Conservation (phyloP, 2,329 filamentous ascomycete genomes). For the Xylaria sp. region DNA sequence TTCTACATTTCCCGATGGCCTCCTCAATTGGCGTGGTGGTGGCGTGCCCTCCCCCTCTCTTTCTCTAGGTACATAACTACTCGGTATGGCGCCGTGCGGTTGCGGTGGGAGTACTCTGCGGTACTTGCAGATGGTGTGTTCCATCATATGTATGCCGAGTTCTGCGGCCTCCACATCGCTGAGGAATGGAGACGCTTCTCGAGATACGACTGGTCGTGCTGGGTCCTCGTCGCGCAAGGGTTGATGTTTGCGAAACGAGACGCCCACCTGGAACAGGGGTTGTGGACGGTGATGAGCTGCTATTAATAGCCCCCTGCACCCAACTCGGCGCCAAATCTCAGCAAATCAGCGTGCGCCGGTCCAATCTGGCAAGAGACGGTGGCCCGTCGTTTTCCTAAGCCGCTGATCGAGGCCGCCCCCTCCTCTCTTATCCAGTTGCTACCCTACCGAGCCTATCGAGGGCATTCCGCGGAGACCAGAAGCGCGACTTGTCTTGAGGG, state of each 20-base stretch:
- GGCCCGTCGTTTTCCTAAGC: constrained; percentile 24
- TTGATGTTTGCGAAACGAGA: constrained; percentile 42
- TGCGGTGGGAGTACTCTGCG: constrained; percentile 13
- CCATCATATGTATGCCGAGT: constrained; percentile 32
- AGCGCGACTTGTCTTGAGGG: constrained; percentile 23
- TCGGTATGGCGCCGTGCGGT: neutral
- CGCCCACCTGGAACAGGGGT: constrained; percentile 26
- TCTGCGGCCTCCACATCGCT: constrained; percentile 29
- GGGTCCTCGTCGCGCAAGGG: constrained; percentile 28
- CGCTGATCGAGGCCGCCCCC: constrained; percentile 20
- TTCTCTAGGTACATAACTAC: no score
- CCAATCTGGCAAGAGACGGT: constrained; percentile 25
- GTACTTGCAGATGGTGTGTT: constrained; percentile 33
- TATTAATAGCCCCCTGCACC: constrained; percentile 39
- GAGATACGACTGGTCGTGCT: constrained; percentile 34
- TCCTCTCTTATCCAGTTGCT: neutral
- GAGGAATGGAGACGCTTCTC: constrained; percentile 25
- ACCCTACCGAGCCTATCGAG: constrained; percentile 15
- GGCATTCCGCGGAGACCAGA: constrained; percentile 19
- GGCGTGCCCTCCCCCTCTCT: neutral
- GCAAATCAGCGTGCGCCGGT: constrained; percentile 27
- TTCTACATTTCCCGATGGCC: neutral
- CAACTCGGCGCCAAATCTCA: constrained; percentile 31
- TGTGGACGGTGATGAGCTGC: constrained; percentile 27
- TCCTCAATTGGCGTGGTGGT: constrained; percentile 5